A percentile compares a stretch with the other conserved stretches of the same genome.
phyloP scores from a whole-genome alignment of 2,329 filamentous ascomycete genomes.

The Epichloe amarillans region DNA sequence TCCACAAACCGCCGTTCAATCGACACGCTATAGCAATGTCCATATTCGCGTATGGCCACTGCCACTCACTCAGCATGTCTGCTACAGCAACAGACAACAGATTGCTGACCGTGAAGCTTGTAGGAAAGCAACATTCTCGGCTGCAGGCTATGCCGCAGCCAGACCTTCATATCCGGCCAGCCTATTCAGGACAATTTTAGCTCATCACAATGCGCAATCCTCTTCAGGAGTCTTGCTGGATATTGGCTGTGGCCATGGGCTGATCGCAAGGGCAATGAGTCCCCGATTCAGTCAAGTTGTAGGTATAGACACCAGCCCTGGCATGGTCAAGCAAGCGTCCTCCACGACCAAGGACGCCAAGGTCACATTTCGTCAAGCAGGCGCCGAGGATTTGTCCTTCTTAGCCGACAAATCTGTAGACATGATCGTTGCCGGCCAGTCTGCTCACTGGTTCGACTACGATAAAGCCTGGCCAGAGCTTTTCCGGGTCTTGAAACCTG shows the following conservation, averaged over 20 bases:
- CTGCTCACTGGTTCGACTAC: conserved; percentile 56
- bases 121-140: conserved; percentile 42
- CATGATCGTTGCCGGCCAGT: conserved; percentile 36
- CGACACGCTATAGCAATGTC: conserved; percentile 24
- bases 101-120: conserved; percentile 3
- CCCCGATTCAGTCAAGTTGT: conserved; percentile 36
- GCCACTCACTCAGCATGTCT: background rate
- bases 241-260: conserved; percentile 50
- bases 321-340: conserved; percentile 41
- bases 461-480: conserved; percentile 40
- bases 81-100: background rate
- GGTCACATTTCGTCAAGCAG: conserved; percentile 34
- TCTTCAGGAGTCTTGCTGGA: conserved; percentile 31
- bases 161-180: conserved; percentile 43
- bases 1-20: background rate
- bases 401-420: conserved; percentile 37
- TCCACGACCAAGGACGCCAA: conserved; percentile 27
- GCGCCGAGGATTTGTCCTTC: conserved; percentile 41
- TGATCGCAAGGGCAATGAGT: conserved; percentile 39
- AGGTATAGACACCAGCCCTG: conserved; percentile 42
- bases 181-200: conserved; percentile 39
- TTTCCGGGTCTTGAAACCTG: conserved; percentile 35
- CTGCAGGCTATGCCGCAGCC: conserved; percentile 44
- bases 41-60: conserved; percentile 30
- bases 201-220: conserved; percentile 33